These are phyloP conservation scores for Cerioporus squamosus DNA, from an alignment of 1,284 basidiomycete species.

Conservation along the genomic window DNA sequence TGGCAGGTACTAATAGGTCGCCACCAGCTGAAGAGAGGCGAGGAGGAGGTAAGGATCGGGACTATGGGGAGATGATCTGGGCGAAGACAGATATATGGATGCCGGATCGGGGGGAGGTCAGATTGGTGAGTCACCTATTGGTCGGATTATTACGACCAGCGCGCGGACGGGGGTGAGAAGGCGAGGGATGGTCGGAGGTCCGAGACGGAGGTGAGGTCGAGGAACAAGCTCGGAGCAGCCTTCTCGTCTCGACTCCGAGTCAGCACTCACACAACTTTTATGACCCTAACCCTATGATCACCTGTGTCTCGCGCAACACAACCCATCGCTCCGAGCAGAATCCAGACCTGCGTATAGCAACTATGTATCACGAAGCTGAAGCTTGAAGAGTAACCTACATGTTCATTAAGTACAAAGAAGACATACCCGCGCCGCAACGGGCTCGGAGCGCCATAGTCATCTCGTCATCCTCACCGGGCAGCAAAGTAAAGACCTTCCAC, in stretches of 20 bases:
- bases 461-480: conserved; percentile 14
- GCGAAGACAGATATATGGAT: background rate
- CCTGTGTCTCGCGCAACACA: background rate
- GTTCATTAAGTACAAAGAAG: conserved; percentile 13
- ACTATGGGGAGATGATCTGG: no score
- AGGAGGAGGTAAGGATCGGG: no score
- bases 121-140: no score
- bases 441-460: background rate
- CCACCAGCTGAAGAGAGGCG: background rate
- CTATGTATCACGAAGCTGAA: background rate
- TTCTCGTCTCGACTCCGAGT: conserved; percentile 6
- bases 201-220: conserved; percentile 19
- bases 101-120: no score
- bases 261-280: conserved; percentile 4
- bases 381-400: no score
- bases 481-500: conserved; percentile 68
- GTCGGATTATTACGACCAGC: no score
- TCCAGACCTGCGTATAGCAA: background rate
- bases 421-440: conserved; percentile 4
- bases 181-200: conserved; percentile 3
- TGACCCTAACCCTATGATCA: conserved; percentile 23
- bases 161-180: background rate
- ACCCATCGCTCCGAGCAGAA: background rate
- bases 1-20: no score
- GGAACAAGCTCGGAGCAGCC: background rate